phyloP scores from a whole-genome alignment of 1,284 basidiomycete genomes.

The Gomphus bonarii region DNA sequence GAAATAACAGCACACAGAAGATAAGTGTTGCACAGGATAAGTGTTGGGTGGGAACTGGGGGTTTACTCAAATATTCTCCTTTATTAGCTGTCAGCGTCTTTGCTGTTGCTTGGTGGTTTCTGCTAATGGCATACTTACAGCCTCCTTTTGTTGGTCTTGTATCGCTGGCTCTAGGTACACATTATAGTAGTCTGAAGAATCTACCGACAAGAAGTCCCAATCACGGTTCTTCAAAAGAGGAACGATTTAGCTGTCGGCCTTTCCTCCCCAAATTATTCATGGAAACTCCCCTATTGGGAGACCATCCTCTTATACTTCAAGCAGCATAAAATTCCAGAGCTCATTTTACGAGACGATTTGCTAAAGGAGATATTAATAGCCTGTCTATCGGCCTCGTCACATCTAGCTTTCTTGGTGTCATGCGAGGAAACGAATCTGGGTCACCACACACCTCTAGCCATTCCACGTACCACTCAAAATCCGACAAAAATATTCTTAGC shows the following conservation, averaged over 20 bases:
- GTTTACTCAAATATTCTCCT: no score
- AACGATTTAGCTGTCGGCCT: conserved; percentile 5
- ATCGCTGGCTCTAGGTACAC: not conserved
- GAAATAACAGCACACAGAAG: no score
- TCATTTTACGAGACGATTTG: not conserved
- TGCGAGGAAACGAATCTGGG: conserved; percentile 34
- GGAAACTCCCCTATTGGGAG: not conserved
- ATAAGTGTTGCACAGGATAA: no score
- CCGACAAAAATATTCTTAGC: conserved; percentile 37
- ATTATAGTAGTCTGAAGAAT: not conserved
- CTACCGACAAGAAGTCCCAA: not conserved
- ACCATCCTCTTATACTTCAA: not conserved
- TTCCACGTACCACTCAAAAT: conserved; percentile 38
- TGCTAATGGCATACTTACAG: no score
- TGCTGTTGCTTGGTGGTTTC: no score
- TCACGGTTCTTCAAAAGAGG: not conserved
- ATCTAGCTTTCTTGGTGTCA: conserved; percentile 26
- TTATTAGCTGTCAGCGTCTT: no score
- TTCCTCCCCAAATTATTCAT: conserved; percentile 8
- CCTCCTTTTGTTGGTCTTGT: not conserved
- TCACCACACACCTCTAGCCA: conserved; percentile 23
- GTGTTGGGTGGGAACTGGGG: no score
- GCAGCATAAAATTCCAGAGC: not conserved
- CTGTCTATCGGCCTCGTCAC: conserved; percentile 31
- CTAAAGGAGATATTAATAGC: conserved; percentile 28